Conservation (phyloP, 306 rosid genomes). For the Pterocarpus macrocarpus region DNA sequence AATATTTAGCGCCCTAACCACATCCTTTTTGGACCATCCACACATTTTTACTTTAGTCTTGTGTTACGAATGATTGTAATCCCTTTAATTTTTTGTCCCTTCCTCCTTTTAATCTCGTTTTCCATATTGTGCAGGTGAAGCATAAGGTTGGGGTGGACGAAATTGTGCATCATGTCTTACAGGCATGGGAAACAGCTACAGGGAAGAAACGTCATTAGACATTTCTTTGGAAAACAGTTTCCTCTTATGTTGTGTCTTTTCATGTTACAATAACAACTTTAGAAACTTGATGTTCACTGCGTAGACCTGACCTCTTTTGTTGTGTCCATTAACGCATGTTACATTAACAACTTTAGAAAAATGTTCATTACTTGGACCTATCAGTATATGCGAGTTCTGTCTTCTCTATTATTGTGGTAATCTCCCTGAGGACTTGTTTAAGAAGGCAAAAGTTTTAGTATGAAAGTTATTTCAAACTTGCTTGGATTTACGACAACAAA, state of each 20-base stretch:
- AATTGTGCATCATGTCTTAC: slow-evolving; percentile 74
- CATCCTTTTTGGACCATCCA: background rate
- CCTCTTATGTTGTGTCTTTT: background rate
- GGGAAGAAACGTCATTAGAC: slow-evolving; percentile 74
- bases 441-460: background rate
- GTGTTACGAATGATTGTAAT: background rate
- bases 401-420: too few relatives aligned
- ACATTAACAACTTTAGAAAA: background rate
- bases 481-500: too few relatives aligned
- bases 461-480: background rate
- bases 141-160: slow-evolving; percentile 83
- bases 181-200: slow-evolving; percentile 77
- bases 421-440: too few relatives aligned
- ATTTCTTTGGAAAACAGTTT: background rate
- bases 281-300: slow-evolving; percentile 19
- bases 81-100: background rate
- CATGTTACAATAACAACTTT: slow-evolving; percentile 10
- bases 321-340: background rate
- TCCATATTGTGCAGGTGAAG: slow-evolving; percentile 68
- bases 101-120: slow-evolving; percentile 1
- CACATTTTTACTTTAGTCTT: background rate
- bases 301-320: background rate
- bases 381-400: too few relatives aligned
- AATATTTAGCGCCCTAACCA: too few relatives aligned
- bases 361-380: background rate